Evolutionary conservation across 2,329 filamentous ascomycete species (phyloP), one percentile per base, ranked within the genome.

Genomic region (Diaporthe nobilis): DNA sequence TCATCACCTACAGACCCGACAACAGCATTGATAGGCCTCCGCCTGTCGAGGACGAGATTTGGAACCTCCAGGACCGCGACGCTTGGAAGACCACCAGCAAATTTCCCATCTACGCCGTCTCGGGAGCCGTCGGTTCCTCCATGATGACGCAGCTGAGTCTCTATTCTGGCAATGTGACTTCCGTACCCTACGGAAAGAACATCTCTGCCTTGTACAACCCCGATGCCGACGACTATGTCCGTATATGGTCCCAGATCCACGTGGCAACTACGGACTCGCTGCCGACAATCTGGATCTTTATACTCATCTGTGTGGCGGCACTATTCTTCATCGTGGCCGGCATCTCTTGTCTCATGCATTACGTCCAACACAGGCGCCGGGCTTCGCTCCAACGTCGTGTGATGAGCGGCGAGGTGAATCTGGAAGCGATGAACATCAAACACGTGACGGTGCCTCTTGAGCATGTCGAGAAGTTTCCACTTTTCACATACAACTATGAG

Each of bases 341-440:
- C 15, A 95, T 92, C 0, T 97, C 92, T 1, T 82, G 92, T 55
- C 86, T 89, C 71, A 97, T 97, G 94, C 95, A 97, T 79, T 86
- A 92, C 31, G 86, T 97, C 42, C 95, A 98, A 82, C 90, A 92
- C 49, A 89, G 91, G 65, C 91, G 95, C 42, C 91, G 96, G 12
- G 88, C 88, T 34, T 88, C 88, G 1, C 86, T 98, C 15, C 91
- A 91, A 70, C 89, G 91, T 65, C 91, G 95, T 17, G 93, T 98
- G 22, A 88, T 91, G 75, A 88, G 88, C 10, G 96, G 96, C 71
- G 94, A 98, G 79, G 92, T 98, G 28, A 94, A 98, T 81, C 87
- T 98, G 4, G 96, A 98, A 83, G 92, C 92, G 3, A 89, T 98
- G 79, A 96, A 95, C 2, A 94, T 98, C 79, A 96, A 95, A 81